Base-by-base conservation (phyloP, 2,329 filamentous ascomycete genomes). In the Arthroderma uncinatum region DNA sequence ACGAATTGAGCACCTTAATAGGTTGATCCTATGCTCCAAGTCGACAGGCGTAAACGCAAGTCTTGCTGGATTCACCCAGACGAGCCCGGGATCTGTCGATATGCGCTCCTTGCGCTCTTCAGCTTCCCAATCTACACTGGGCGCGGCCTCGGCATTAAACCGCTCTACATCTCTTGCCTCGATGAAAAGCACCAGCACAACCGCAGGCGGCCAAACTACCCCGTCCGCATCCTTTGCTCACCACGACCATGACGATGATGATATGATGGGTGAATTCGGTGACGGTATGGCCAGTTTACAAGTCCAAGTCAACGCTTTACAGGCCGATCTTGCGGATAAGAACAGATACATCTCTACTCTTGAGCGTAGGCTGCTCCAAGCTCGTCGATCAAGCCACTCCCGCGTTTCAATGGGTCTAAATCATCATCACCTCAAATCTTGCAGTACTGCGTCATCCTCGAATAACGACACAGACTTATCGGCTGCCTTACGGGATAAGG, bases 311-410 rank as follows among this genome's bases (percentile, higher is more conserved):
- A 83, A 85, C 53, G 87, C 94, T n/a, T 75, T 98, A 52, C 93
- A 95, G 70, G 83, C 90, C n/a, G 93, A 98, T 70, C 80, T 98
- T 50, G 82, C 82, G n/a, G 93, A 98, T 73, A 96, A 95, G 76
- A 97, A 93, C 65, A 86, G 93, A 33, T 98, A 98, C 70, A 97
- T 97, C 64, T 81, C 87, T 28, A 97, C 93, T 0, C 74, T 98
- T 10, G 93, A 98, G 74, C 94, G 94, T 72, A 83, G 93, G 25
- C 77, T 98, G 1, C 77, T 97, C 34, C 93, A 98, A 67, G 93
- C 93, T 37, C 81, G 93, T 40, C 81, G 92, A 52, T 89, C 90
- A 0, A 96, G 91, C 71, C 90, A 95, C 56, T 92, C 89, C 6
- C 84, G 92, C 16, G 83, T 92, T 9, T 95, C 90, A 4, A 82